phyloP scores from a whole-genome alignment of 129 eudicot species.

The Tagetes erecta region DNA sequence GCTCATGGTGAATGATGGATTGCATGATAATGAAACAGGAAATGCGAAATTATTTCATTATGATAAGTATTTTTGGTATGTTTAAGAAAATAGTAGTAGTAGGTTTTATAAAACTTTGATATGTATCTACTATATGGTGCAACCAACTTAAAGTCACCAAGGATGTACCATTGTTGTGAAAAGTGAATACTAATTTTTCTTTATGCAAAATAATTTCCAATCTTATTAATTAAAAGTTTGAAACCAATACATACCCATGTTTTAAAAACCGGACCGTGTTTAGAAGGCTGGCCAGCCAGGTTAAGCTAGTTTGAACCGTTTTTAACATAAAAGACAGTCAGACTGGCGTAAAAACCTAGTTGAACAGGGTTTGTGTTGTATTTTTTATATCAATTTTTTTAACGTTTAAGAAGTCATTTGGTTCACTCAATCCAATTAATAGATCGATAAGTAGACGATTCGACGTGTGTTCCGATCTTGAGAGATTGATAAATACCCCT shows the following conservation, averaged over 20 bases:
- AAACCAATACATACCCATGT: too few relatives aligned
- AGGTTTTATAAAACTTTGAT: constrained; percentile 31
- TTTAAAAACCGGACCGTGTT: too few relatives aligned
- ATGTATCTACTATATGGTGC: constrained; percentile 22
- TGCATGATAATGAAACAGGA: constrained; percentile 18
- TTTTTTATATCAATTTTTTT: too few relatives aligned
- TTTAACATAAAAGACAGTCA: too few relatives aligned
- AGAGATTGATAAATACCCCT: background rate
- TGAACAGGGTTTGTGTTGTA: too few relatives aligned
- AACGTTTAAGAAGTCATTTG: too few relatives aligned
- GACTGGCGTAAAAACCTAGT: too few relatives aligned
- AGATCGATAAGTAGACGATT: too few relatives aligned
- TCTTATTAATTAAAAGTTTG: background rate
- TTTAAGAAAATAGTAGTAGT: constrained; percentile 30
- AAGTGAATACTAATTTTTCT: constrained; percentile 29
- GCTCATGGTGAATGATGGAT: constrained; percentile 42
- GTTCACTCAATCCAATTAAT: too few relatives aligned
- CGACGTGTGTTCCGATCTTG: too few relatives aligned
- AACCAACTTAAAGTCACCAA: constrained; percentile 8
- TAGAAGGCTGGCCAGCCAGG: too few relatives aligned
- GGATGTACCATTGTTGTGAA: constrained; percentile 20
- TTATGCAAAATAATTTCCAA: background rate
- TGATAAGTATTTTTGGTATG: constrained; percentile 38
- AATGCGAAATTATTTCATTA: constrained; percentile 31
- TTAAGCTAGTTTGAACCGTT: too few relatives aligned